Conservation (phyloP, 2,329 filamentous ascomycete genomes). For the Cordyceps cicadae region DNA sequence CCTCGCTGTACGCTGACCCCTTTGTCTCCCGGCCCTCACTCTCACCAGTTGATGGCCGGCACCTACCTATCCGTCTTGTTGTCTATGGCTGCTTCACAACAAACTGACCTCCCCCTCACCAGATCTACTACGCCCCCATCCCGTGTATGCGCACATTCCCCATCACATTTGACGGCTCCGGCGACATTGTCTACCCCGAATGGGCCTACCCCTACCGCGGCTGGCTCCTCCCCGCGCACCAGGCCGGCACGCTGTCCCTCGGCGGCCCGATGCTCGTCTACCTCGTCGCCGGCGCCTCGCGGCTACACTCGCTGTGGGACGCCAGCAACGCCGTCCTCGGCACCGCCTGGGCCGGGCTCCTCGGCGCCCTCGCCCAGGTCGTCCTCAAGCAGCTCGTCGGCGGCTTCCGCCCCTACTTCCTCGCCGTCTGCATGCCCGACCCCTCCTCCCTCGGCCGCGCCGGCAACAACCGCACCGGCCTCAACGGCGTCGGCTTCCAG, state of each 20-base stretch:
- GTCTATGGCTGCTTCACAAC: neutral
- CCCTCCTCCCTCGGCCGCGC: constrained; percentile 32
- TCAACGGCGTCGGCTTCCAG: constrained; percentile 42
- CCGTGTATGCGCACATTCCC: constrained; percentile 53
- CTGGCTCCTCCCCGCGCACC: constrained; percentile 53
- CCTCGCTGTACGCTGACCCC: constrained; percentile 20
- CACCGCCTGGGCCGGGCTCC: constrained; percentile 50
- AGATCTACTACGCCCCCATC: constrained; percentile 48
- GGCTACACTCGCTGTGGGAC: constrained; percentile 50
- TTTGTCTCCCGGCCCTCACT: neutral
- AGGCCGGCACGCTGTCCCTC: constrained; percentile 47
- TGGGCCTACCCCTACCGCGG: constrained; percentile 57
- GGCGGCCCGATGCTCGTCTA: constrained; percentile 51
- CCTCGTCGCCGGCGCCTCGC: constrained; percentile 40
- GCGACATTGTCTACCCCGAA: constrained; percentile 54
- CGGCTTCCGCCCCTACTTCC: constrained; percentile 55
- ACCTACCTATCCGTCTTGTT: neutral
- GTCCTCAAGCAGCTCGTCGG: constrained; percentile 59
- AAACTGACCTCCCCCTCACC: neutral
- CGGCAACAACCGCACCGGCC: constrained; percentile 31
- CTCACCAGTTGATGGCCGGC: neutral
- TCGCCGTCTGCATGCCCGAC: constrained; percentile 54
- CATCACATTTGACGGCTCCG: constrained; percentile 46
- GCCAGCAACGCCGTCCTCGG: constrained; percentile 56
- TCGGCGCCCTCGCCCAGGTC: constrained; percentile 56